phyloP scores from a whole-genome alignment of 2,329 filamentous ascomycete genomes.

The Diaporthe helianthi region DNA sequence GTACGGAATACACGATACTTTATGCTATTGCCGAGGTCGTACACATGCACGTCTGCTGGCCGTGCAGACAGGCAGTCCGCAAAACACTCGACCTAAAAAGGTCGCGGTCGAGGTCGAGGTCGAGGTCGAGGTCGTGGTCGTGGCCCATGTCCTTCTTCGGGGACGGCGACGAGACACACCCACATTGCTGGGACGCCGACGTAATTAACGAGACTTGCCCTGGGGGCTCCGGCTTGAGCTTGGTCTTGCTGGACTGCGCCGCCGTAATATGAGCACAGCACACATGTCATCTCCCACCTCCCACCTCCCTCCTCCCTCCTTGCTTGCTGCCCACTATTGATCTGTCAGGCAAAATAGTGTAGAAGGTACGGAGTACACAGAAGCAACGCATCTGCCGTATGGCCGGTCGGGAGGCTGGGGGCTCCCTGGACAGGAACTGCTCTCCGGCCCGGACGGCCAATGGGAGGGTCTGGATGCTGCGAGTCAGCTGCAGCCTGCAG shows the following conservation, averaged over 20 bases:
- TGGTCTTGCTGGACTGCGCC: not conserved
- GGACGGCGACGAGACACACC: constrained; percentile 13
- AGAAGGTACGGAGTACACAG: too few species aligned
- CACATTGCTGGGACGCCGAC: constrained; percentile 11
- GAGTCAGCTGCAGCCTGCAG: constrained; percentile 34
- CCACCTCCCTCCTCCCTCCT: constrained; percentile 20
- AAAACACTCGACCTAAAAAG: not conserved
- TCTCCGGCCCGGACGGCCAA: constrained; percentile 18
- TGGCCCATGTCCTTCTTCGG: not conserved
- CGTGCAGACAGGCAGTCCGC: not conserved
- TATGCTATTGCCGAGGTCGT: not conserved
- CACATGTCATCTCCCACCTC: constrained; percentile 20
- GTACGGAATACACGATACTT: too few species aligned
- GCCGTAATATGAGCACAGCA: constrained; percentile 18
- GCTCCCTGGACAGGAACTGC: constrained; percentile 15
- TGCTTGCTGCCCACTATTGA: constrained; percentile 5
- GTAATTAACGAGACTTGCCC: constrained; percentile 22
- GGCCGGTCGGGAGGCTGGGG: constrained; percentile 15
- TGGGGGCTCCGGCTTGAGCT: constrained; percentile 11
- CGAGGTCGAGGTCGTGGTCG: not conserved
- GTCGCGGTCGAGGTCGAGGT: too few species aligned
- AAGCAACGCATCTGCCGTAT: not conserved
- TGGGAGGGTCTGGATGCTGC: not conserved
- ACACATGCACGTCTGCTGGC: too few species aligned
- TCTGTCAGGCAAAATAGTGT: not conserved